A percentile compares a stretch with the other conserved stretches of the same genome.
These are phyloP conservation scores for Fusarium camptoceras DNA, from an alignment of 2,329 filamentous ascomycete genomes.

Conservation along the genomic window DNA sequence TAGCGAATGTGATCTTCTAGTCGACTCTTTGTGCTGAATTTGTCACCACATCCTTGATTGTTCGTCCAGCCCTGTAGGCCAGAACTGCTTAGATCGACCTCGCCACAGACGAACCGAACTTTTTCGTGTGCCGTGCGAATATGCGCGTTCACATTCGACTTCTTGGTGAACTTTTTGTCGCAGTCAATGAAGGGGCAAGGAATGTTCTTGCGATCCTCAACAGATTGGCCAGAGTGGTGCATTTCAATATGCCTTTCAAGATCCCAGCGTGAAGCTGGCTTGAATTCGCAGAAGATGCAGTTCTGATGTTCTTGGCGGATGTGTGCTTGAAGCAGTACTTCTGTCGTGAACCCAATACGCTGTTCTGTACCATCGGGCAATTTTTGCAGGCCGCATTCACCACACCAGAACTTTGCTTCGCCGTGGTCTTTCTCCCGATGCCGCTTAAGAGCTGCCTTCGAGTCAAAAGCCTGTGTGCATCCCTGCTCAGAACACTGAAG, in stretches of 20 bases:
- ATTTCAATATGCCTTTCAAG: slow-evolving; percentile 83
- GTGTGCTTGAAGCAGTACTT: slow-evolving; percentile 78
- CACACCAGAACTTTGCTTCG: slow-evolving; percentile 78
- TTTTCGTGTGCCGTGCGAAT: slow-evolving; percentile 82
- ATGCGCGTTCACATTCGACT: slow-evolving; percentile 85
- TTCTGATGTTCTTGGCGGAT: slow-evolving; percentile 77
- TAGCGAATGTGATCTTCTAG: slow-evolving; percentile 88
- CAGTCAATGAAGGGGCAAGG: slow-evolving; percentile 77
- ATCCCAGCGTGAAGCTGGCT: slow-evolving; percentile 73
- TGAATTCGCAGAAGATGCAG: slow-evolving; percentile 80
- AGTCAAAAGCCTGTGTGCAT: slow-evolving; percentile 80
- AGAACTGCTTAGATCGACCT: slow-evolving; percentile 68
- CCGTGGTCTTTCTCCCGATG: slow-evolving; percentile 79
- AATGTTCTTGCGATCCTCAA: slow-evolving; percentile 74
- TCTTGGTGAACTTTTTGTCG: slow-evolving; percentile 81
- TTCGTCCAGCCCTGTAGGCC: slow-evolving; percentile 74
- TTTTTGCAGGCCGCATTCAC: slow-evolving; percentile 69
- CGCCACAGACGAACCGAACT: slow-evolving; percentile 81
- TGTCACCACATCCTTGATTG: slow-evolving; percentile 76
- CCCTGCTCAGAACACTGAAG: slow-evolving; percentile 73
- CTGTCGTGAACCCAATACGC: slow-evolving; percentile 75
- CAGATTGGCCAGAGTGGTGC: slow-evolving; percentile 72
- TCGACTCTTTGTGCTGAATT: slow-evolving; percentile 80
- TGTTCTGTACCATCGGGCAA: slow-evolving; percentile 55
- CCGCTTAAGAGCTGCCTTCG: slow-evolving; percentile 74